A percentile compares a stretch with the other conserved stretches of the same genome.
These are phyloP conservation scores for Globisporangium mamillatum DNA, from an alignment of 352 stramenopile species.

Conservation along the genomic window DNA sequence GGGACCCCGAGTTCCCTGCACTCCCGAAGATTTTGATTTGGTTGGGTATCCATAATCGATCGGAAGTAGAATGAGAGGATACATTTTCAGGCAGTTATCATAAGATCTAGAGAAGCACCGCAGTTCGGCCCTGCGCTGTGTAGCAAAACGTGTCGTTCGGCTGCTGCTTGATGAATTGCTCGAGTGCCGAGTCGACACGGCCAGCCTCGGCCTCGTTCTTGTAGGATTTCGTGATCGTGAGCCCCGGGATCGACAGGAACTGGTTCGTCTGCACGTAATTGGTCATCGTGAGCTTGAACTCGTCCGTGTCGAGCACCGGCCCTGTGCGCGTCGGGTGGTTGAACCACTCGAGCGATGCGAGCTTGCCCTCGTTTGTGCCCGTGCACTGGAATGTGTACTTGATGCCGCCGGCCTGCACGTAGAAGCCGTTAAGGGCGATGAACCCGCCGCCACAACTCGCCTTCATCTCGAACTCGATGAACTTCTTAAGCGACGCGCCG, in stretches of 20 bases:
- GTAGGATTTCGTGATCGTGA: slow-evolving; percentile 17
- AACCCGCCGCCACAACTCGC: slow-evolving; percentile 42
- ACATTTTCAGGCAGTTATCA: neutral
- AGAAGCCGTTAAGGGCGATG: slow-evolving; percentile 59
- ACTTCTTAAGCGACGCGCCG: slow-evolving; percentile 58
- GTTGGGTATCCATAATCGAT: too few species aligned
- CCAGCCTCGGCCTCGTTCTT: slow-evolving; percentile 58
- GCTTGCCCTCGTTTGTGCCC: slow-evolving; percentile 22
- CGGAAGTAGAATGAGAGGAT: neutral
- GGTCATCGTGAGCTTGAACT: slow-evolving; percentile 51
- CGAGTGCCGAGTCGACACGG: slow-evolving; percentile 25
- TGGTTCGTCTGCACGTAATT: slow-evolving; percentile 62
- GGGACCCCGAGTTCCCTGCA: too few species aligned
- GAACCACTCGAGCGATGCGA: slow-evolving; percentile 58
- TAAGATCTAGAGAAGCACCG: slow-evolving; percentile 10
- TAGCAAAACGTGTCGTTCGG: slow-evolving; percentile 10
- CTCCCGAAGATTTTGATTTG: too few species aligned
- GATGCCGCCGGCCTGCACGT: slow-evolving; percentile 60
- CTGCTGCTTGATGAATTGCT: slow-evolving; percentile 15
- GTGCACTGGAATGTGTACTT: slow-evolving; percentile 73
- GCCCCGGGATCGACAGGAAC: slow-evolving; percentile 35
- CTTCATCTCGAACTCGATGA: slow-evolving; percentile 47
- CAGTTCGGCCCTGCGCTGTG: slow-evolving; percentile 1
- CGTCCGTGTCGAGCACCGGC: slow-evolving; percentile 48
- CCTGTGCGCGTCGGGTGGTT: slow-evolving; percentile 49